Evolutionary conservation across 257 asterid genomes (phyloP).

Genomic region (Petunia axillaris): DNA sequence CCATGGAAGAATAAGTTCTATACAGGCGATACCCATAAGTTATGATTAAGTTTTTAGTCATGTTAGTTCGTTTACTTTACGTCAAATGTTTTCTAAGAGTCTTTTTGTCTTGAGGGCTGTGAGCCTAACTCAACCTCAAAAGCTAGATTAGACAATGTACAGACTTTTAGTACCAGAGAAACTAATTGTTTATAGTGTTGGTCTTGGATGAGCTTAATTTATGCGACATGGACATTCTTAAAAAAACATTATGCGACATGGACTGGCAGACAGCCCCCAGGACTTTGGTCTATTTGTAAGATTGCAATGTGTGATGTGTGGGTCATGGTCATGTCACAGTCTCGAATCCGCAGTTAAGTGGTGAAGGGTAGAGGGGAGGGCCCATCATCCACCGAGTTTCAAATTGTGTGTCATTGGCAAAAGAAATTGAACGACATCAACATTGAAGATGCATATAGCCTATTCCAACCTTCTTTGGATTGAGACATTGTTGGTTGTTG

Average conservation of each 20-base stretch:
- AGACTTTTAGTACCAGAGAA: constrained; percentile 9
- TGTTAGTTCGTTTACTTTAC: not conserved
- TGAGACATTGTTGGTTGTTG: not conserved
- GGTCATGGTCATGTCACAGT: too few species aligned
- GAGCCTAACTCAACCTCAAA: too few species aligned
- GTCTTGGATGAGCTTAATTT: not conserved
- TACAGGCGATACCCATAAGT: not conserved
- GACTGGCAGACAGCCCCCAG: too few species aligned
- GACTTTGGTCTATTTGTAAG: too few species aligned
- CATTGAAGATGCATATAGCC: not conserved
- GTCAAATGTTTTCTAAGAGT: not conserved
- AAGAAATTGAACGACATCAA: not conserved
- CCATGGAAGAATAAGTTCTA: not conserved
- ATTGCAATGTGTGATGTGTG: too few species aligned
- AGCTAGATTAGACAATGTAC: not conserved
- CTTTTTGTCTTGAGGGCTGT: not conserved
- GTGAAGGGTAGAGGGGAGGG: too few species aligned
- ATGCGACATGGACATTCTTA: not conserved
- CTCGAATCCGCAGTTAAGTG: too few species aligned
- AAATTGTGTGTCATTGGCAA: too few species aligned
- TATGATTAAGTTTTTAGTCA: not conserved
- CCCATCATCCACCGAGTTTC: too few species aligned
- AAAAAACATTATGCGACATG: too few species aligned
- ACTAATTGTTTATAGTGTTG: not conserved
- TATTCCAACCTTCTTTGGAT: not conserved